phyloP scores from a whole-genome alignment of 768 basidiomycete species.

The Candolleomyces efflorescens region DNA sequence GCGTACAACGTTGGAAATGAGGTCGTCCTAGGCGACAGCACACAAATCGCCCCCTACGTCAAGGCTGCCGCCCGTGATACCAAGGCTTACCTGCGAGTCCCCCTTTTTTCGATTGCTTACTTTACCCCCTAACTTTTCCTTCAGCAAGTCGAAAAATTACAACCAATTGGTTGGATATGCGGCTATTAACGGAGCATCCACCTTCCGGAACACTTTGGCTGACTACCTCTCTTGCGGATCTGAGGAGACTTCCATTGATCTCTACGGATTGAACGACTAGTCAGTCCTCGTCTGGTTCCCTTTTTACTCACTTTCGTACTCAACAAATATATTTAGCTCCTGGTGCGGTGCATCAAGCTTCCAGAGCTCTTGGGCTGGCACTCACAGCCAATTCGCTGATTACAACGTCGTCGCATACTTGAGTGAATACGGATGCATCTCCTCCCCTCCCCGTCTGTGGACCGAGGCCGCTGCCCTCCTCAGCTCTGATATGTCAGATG shows the following conservation, averaged over 20 bases:
- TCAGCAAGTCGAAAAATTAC: conserved; percentile 60
- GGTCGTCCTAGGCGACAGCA: conserved; percentile 49
- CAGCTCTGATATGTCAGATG: conserved; percentile 63
- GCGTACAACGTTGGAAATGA: conserved; percentile 93
- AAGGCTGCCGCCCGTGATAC: conserved; percentile 90
- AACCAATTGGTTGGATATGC: conserved; percentile 78
- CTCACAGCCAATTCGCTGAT: conserved; percentile 49
- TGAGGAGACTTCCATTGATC: conserved; percentile 64
- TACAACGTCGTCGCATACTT: conserved; percentile 86
- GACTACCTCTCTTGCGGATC: conserved; percentile 77
- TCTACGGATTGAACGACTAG: conserved; percentile 89
- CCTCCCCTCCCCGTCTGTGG: conserved; percentile 63
- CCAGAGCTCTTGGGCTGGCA: conserved; percentile 49
- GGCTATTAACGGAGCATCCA: conserved; percentile 67
- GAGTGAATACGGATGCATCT: conserved; percentile 82
- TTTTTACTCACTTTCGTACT: background rate
- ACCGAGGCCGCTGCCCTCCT: conserved; percentile 74
- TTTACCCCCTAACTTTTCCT: conserved; percentile 7
- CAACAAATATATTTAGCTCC: conserved; percentile 40
- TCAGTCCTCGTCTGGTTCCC: conserved; percentile 30
- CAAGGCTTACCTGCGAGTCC: conserved; percentile 74
- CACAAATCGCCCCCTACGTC: conserved; percentile 70
- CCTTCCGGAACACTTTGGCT: conserved; percentile 65
- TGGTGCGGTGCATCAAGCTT: conserved; percentile 77
- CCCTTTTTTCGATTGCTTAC: background rate